Percentiles rank a stretch among this genome's conserved stretches.
Conservation (phyloP, 2,329 filamentous ascomycete species). For the Calcarisporium arbuscula region DNA sequence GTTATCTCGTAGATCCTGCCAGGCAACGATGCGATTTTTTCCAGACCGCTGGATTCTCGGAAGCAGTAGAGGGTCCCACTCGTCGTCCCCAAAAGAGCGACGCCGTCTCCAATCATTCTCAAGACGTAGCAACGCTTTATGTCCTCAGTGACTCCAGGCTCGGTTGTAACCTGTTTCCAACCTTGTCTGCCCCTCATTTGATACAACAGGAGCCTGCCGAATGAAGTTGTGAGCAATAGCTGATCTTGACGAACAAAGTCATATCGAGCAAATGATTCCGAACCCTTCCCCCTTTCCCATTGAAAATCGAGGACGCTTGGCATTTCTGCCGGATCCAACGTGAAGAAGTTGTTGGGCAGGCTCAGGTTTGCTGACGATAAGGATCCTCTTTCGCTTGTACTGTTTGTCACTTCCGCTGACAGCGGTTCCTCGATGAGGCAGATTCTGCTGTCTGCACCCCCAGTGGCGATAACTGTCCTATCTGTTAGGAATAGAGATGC, state of each 20-base stretch:
- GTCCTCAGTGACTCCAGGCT: slow-evolving; percentile 26
- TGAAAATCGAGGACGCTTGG: no score
- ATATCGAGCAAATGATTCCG: slow-evolving; percentile 53
- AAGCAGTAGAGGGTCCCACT: slow-evolving; percentile 43
- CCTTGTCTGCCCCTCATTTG: slow-evolving; percentile 18
- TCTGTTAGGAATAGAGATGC: slow-evolving; percentile 31
- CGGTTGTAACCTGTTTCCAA: slow-evolving; percentile 38
- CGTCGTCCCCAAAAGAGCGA: slow-evolving; percentile 43
- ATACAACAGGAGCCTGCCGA: slow-evolving; percentile 51
- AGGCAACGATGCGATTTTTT: slow-evolving; percentile 25
- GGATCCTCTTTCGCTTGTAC: no score
- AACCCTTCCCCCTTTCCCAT: slow-evolving; percentile 11
- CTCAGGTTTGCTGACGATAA: no score
- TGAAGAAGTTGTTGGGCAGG: slow-evolving; percentile 11
- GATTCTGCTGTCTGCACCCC: slow-evolving; percentile 76
- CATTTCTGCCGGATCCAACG: slow-evolving; percentile 27
- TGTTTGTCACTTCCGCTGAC: background rate
- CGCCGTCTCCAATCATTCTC: slow-evolving; percentile 28
- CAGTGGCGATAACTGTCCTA: slow-evolving; percentile 54
- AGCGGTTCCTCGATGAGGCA: slow-evolving; percentile 34
- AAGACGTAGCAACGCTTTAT: slow-evolving; percentile 43
- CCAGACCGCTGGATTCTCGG: slow-evolving; percentile 17
- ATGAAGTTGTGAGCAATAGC: slow-evolving; percentile 53
- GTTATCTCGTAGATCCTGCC: slow-evolving; percentile 48
- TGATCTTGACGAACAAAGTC: slow-evolving; percentile 49